Evolutionary conservation across 768 basidiomycete genomes (phyloP), one percentile per base, ranked within the genome.

Genomic region (Leucocoprinus birnbaumii): DNA sequence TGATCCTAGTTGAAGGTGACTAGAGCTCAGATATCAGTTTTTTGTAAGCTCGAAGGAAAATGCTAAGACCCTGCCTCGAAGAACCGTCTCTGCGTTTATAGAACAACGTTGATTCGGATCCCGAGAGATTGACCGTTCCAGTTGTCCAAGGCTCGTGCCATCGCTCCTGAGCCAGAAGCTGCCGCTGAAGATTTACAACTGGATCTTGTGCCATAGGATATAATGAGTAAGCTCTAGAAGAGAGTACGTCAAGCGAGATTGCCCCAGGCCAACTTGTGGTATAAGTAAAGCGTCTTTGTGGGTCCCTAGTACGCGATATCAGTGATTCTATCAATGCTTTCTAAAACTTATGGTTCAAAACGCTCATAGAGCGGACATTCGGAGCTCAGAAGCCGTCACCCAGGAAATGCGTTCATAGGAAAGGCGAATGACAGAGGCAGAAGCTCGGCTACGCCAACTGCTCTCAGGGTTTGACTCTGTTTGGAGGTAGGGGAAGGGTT

Each of bases 71-170:
- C 42, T 43, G 42, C 50, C 38, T 25, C 22, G 40, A 42, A 19
- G 51, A 52, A 25, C 42, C 21, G 18, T 52, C 26, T 27, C 26
- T 43, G 18, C 27, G 34, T 34, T 52, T 52, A n/a, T 26, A 43
- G 19, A 44, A 52, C n/a, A 52, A 21, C 1, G 42, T 43, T 19
- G 42, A 22, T 19, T 43, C 41, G 5, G 31, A 18, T 44, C 42
- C 51, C 3, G 42, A 43, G 18, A 52, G 51, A n/a, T 35, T 21
- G 16, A 52, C 41, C 25, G 41, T 43, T 13, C 51, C 51, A 11
- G 41, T 26, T 3, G 51, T 52, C 51, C 51, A 52, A 10, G 51
- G 51, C 4, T 44, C 51, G 19, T 52, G 42, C 27, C 41, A 52
- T 16, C 41, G 26, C 24, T 52, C 41, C 18, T 52, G 51, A 21